Base-by-base conservation (phyloP, 192 early-diverging fungal species). In the Globomyces pollinis-pini region DNA sequence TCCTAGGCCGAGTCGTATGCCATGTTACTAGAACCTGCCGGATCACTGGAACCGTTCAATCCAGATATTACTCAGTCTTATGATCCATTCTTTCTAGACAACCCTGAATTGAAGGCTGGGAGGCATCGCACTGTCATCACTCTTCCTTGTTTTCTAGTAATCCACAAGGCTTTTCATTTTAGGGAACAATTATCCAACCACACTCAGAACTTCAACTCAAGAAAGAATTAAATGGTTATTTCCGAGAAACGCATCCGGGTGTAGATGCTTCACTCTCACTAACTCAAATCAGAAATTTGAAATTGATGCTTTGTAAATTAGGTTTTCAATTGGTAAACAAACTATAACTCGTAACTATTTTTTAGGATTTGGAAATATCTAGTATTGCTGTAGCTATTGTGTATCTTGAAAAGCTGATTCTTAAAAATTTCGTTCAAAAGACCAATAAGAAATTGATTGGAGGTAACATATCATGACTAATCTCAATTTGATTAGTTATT, bases 321-420 rank as follows among this genome's bases (percentile, higher is more conserved):
- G 86, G 77, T 16, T 57, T 61, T 28, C 55, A 59, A 64, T 54
- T 57, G 66, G 77, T 67, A 57, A 16, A 7, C 23, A 15, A n/a
- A n/a, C n/a, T n/a, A n/a, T n/a, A n/a, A n/a, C n/a, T n/a, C n/a
- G n/a, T n/a, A n/a, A 45, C 15, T 15, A 3, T 44, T 21, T 31
- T 6, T 2, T 9, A 88, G 50, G 86, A 93, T 59, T 72, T 94
- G 21, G 94, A 99, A 68, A 71, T 93, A 21, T 92, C 90, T 1
- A 92, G 85, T 39, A 82, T 94, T 2, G 96, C 96, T 0, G 75
- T 79, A 21, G 86, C 89, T 15, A 93, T 86, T 76, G 93, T 90
- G 0, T 96, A 93, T 66, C 91, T 99, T 72, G 96, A 99, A 66
- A 99, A 96, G 66, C 81, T 99, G 4, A 76, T 93, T 21, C 58